Conservation (phyloP, 208 protist genomes). For the Wallacemonas collosoma region DNA sequence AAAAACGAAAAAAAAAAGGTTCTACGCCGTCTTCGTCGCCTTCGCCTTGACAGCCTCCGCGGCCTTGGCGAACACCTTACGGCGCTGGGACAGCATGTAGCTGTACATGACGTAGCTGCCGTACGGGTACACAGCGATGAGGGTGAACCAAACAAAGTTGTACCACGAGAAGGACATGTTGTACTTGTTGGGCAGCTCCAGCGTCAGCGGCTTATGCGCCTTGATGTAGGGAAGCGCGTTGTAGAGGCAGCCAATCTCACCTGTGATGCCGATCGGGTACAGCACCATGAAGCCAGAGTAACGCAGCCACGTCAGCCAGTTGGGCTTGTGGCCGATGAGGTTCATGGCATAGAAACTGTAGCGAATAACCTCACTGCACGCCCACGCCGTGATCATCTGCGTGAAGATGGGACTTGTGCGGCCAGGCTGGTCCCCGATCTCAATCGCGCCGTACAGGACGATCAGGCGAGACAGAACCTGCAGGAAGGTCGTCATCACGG, state of each 20-base stretch:
- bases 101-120: slow-evolving; percentile 90
- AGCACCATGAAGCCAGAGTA: slow-evolving; percentile 91
- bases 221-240: slow-evolving; percentile 73
- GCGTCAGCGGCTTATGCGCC: slow-evolving; percentile 58
- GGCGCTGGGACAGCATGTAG: slow-evolving; percentile 89
- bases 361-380: slow-evolving; percentile 84
- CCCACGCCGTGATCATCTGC: slow-evolving; percentile 88
- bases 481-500: slow-evolving; percentile 80
- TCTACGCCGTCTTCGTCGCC: slow-evolving; percentile 25
- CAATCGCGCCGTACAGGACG: slow-evolving; percentile 77
- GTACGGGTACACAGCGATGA: slow-evolving; percentile 74
- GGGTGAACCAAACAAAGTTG: slow-evolving; percentile 63
- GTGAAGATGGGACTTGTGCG: slow-evolving; percentile 51
- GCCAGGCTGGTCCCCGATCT: slow-evolving; percentile 60
- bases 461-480: slow-evolving; percentile 88
- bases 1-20: no score
- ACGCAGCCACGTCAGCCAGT: slow-evolving; percentile 81
- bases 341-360: slow-evolving; percentile 88
- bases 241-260: slow-evolving; percentile 83
- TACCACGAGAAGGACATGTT: slow-evolving; percentile 88
- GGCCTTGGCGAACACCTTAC: slow-evolving; percentile 59
- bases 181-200: slow-evolving; percentile 77
- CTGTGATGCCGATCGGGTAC: slow-evolving; percentile 90
- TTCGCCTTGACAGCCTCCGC: slow-evolving; percentile 7
- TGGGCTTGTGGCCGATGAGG: slow-evolving; percentile 38